Evolutionary conservation across 129 eudicot species (phyloP), one percentile per base, ranked within the genome.

Genomic region (Artemisia tridentata): DNA sequence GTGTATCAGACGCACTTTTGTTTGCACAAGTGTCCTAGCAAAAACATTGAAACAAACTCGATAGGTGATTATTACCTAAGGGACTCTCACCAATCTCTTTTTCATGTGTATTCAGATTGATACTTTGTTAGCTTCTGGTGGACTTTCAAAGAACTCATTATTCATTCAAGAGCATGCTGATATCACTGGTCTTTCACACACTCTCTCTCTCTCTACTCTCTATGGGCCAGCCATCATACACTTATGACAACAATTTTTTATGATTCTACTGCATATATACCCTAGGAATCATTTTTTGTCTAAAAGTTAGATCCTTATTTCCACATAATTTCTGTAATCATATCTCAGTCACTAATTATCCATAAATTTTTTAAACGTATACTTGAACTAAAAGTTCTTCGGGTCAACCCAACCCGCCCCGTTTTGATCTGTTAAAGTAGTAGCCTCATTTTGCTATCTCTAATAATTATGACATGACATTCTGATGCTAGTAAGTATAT

Each of bases 101-200:
- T 64, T 72, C 27, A 15, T 29, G 19, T 65, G 71, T 52, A 46
- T 46, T 29, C 87, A 93, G 99, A 87, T 93, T 79, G 95, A 93
- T 82, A 87, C 95, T 49, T 79, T 93, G 69, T 84, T 93, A 50
- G 99, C 99, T 57, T 89, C 97, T 75, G 99, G 99, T 82, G 99
- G 99, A 64, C 99, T 93, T 69, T 77, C 97, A 56, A 93, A 93
- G 82, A 93, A 93, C 73, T 23, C 84, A 13, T 69, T 93, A 81
- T 93, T 87, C 82, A 78, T 90, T 80, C 99, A 93, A 87, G 97
- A 93, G 72, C 99, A 95, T 90, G 99, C 99, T 25, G 97, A 95
- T 81, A 88, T 95, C 75, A 82, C 75, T 2, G 99, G 99, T 95
- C 76, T 74, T 81, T 83, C 86, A 67, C 85, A 72, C 78, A 79